Evolutionary conservation across 2,329 filamentous ascomycete species (phyloP).

Genomic region (Cyphellophora attinorum): DNA sequence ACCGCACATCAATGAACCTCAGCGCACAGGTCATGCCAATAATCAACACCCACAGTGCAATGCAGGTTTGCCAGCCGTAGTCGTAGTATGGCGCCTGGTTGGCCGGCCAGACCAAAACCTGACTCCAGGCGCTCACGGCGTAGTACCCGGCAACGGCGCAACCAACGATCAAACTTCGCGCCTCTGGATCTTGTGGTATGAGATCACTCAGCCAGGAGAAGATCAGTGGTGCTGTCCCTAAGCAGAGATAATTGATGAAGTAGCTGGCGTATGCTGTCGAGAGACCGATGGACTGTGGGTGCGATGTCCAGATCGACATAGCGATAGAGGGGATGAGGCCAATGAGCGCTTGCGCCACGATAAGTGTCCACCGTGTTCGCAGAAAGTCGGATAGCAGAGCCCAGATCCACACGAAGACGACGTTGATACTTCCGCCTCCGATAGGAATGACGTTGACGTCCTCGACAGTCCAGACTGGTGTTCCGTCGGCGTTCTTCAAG

Average conservation of each 20-base stretch:
- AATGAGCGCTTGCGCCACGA: conserved; percentile 40
- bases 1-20: conserved; percentile 35
- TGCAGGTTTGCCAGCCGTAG: conserved; percentile 41
- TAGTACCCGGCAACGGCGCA: conserved; percentile 42
- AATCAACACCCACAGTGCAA: conserved; percentile 36
- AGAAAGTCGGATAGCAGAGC: conserved; percentile 42
- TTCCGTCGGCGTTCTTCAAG: conserved; percentile 27
- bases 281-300: conserved; percentile 32
- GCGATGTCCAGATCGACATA: conserved; percentile 43
- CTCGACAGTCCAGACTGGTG: conserved; percentile 30
- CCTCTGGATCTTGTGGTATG: conserved; percentile 41
- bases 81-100: conserved; percentile 40
- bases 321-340: conserved; percentile 39
- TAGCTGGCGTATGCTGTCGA: conserved; percentile 43
- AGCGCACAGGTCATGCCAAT: conserved; percentile 34
- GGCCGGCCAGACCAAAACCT: conserved; percentile 44
- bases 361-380: conserved; percentile 41
- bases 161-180: conserved; percentile 39
- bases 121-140: conserved; percentile 42
- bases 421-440: conserved; percentile 37
- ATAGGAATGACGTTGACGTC: conserved; percentile 42
- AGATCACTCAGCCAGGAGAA: conserved; percentile 45
- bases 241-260: conserved; percentile 40
- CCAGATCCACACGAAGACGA: conserved; percentile 46
- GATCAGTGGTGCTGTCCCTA: conserved; percentile 39